Evolutionary conservation across 1,284 basidiomycete species (phyloP).

Genomic region (Ceratobasidium papillatum): DNA sequence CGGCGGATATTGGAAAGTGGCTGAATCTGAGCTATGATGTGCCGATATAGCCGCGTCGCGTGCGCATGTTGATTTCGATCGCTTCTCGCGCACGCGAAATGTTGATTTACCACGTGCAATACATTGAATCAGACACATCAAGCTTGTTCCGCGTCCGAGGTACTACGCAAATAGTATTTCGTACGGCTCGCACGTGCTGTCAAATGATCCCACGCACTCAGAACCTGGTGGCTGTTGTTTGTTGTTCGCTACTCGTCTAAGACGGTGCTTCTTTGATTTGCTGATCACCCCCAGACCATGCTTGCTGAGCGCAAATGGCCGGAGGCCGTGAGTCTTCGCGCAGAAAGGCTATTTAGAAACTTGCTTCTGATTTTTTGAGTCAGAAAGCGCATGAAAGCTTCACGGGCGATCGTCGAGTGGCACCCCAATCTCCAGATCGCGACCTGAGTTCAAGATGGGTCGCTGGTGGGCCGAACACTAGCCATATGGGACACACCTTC

Average conservation of each 20-base stretch:
- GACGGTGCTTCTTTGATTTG: slow-evolving; percentile 7
- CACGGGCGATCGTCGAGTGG: not conserved
- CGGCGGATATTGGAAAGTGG: slow-evolving; percentile 21
- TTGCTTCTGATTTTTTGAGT: slow-evolving; percentile 1
- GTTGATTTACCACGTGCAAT: slow-evolving; percentile 15
- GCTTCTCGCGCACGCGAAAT: slow-evolving; percentile 11
- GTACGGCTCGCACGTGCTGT: not conserved
- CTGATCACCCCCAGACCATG: not conserved
- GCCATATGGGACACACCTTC: not conserved
- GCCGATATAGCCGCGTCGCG: slow-evolving; percentile 22
- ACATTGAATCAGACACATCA: slow-evolving; percentile 9
- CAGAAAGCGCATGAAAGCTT: not conserved
- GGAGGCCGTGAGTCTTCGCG: not conserved
- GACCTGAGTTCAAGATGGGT: not conserved
- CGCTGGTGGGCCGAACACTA: not conserved
- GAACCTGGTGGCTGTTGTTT: slow-evolving; percentile 2
- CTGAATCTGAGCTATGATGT: not conserved
- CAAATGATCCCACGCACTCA: not conserved
- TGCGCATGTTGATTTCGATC: slow-evolving; percentile 12
- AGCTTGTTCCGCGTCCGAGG: not conserved
- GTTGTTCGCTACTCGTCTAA: slow-evolving; percentile 5
- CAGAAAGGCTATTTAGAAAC: not conserved
- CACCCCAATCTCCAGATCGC: not conserved
- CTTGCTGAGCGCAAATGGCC: slow-evolving; percentile 1
- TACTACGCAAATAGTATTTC: not conserved